phyloP scores from a whole-genome alignment of 805 yeast species.

The Zygosaccharomyces gambellarensis region DNA sequence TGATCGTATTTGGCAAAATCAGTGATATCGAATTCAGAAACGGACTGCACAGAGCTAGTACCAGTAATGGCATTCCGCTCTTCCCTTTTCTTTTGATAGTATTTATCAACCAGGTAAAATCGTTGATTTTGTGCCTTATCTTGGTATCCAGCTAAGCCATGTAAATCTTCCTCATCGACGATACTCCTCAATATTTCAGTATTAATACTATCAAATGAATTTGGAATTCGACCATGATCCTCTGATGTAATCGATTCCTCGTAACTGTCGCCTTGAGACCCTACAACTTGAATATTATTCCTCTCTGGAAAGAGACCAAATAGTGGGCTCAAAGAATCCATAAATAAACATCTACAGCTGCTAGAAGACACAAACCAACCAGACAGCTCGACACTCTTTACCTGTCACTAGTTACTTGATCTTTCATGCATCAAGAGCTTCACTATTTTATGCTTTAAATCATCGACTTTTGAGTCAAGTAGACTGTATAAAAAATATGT shows the following conservation, averaged over 20 bases:
- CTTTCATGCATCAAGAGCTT: too few relatives aligned
- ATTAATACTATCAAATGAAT: constrained; percentile 9
- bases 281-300: constrained; percentile 17
- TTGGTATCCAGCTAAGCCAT: constrained; percentile 16
- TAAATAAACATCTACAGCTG: neutral
- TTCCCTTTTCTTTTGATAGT: constrained; percentile 10
- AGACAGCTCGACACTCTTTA: too few relatives aligned
- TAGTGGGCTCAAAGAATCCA: constrained; percentile 10
- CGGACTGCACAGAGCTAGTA: neutral
- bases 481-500: neutral
- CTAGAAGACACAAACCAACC: neutral
- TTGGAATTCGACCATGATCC: constrained; percentile 2
- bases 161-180: constrained; percentile 18
- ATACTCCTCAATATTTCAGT: constrained; percentile 14
- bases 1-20: constrained; percentile 36
- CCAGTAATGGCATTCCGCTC: constrained; percentile 8
- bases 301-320: constrained; percentile 22
- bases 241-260: neutral
- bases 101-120: constrained; percentile 23
- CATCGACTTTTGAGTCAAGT: neutral
- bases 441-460: neutral
- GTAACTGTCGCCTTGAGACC: constrained; percentile 2
- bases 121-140: constrained; percentile 19
- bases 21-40: constrained; percentile 7
- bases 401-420: too few relatives aligned